phyloP scores from a whole-genome alignment of 2,329 filamentous ascomycete genomes.

The Fusarium sp. region DNA sequence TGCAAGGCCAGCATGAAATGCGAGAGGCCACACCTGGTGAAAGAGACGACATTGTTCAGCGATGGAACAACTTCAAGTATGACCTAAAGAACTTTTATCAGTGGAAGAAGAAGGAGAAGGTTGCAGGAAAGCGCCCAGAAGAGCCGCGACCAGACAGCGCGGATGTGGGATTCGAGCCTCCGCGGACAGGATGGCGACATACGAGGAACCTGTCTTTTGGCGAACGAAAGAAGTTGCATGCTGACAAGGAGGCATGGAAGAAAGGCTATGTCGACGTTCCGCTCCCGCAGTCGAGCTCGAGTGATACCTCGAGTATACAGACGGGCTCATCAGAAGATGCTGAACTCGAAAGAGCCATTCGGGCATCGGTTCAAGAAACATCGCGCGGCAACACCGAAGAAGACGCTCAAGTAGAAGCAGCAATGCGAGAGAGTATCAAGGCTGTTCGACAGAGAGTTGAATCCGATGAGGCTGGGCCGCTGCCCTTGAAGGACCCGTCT shows the following conservation, averaged over 20 bases:
- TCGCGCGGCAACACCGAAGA: conserved; percentile 79
- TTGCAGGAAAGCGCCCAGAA: conserved; percentile 54
- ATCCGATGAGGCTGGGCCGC: conserved; percentile 46
- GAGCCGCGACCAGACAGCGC: conserved; percentile 28
- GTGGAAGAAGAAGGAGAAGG: conserved; percentile 64
- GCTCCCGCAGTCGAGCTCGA: conserved; percentile 21
- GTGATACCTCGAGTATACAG: conserved; percentile 31
- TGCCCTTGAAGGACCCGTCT: conserved; percentile 49
- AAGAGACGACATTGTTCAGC: conserved; percentile 72
- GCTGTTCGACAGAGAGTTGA: conserved; percentile 62
- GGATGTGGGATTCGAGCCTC: conserved; percentile 47
- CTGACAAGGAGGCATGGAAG: conserved; percentile 63
- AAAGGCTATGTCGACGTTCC: conserved; percentile 42
- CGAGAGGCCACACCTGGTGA: conserved; percentile 69
- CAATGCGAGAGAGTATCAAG: conserved; percentile 79
- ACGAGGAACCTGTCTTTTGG: conserved; percentile 65
- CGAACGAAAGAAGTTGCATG: conserved; percentile 66
- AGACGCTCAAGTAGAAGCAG: conserved; percentile 79
- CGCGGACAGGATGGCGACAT: conserved; percentile 64
- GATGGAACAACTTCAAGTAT: conserved; percentile 74
- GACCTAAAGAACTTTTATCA: conserved; percentile 74
- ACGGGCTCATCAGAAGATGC: conserved; percentile 60
- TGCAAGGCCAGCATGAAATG: conserved; percentile 81
- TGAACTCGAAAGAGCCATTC: conserved; percentile 81
- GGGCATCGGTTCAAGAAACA: conserved; percentile 77